Evolutionary conservation across 2,329 filamentous ascomycete genomes (phyloP).

Genomic region (Penicillium sp.): DNA sequence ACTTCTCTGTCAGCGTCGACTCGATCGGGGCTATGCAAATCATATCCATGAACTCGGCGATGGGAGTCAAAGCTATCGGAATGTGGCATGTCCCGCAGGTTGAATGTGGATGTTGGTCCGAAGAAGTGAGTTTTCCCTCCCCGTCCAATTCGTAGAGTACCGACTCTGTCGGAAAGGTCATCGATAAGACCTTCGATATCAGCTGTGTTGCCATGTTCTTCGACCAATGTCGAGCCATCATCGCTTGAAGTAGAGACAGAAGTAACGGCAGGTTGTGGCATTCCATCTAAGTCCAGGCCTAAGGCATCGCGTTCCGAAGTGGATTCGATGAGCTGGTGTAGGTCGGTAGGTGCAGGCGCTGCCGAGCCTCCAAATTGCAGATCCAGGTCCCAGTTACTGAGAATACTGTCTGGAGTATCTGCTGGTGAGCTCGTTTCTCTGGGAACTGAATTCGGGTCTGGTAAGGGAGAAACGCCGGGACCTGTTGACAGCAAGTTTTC

Average conservation of each 20-base stretch:
- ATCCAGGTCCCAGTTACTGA: constrained; percentile 4
- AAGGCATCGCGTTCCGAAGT: background rate
- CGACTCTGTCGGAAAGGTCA: constrained; percentile 38
- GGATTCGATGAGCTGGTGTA: background rate
- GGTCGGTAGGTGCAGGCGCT: background rate
- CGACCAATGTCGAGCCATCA: constrained; percentile 7
- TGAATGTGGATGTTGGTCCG: constrained; percentile 40
- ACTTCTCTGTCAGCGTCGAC: constrained; percentile 30
- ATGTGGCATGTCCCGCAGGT: constrained; percentile 24
- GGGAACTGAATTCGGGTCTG: background rate
- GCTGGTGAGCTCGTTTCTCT: background rate
- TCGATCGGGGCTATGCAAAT: constrained; percentile 13
- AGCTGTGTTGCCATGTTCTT: constrained; percentile 1
- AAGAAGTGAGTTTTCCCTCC: constrained; percentile 40
- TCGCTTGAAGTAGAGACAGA: background rate
- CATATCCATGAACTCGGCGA: constrained; percentile 11
- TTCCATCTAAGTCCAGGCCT: background rate
- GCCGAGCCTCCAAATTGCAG: background rate
- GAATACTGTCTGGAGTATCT: constrained; percentile 3
- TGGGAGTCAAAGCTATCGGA: constrained; percentile 6
- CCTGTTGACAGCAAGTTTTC: background rate
- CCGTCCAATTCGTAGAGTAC: constrained; percentile 35
- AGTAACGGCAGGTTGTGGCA: background rate
- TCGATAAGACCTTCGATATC: constrained; percentile 34
- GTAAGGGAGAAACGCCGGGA: background rate